phyloP scores from a whole-genome alignment of 345 rosid species.

The Brassica rapa region DNA sequence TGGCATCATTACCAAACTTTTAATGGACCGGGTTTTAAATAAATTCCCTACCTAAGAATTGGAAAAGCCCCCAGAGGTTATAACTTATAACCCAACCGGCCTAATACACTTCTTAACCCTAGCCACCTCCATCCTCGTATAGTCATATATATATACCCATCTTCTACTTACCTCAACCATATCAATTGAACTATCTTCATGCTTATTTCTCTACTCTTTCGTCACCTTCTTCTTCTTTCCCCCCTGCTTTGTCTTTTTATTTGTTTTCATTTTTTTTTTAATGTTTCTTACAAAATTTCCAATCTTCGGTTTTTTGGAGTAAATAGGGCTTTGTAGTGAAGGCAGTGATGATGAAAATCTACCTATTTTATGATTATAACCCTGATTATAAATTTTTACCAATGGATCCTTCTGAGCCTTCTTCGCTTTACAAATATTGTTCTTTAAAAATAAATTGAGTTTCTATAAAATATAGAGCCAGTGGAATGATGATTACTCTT shows the following conservation, averaged over 20 bases:
- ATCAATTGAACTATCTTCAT: neutral
- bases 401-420: conserved; percentile 50
- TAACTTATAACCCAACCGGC: too few species aligned
- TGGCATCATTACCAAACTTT: neutral
- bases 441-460: too few species aligned
- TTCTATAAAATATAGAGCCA: conserved; percentile 1
- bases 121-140: too few species aligned
- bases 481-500: conserved; percentile 30
- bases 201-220: neutral
- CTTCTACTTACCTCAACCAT: too few species aligned
- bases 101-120: too few species aligned
- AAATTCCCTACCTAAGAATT: too few species aligned
- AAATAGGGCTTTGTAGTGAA: neutral
- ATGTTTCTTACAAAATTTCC: neutral
- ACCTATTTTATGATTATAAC: conserved; percentile 40
- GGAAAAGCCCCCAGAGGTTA: too few species aligned
- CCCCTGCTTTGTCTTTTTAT: too few species aligned
- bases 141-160: too few species aligned
- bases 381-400: conserved; percentile 42
- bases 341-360: conserved; percentile 44
- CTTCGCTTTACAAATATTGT: conserved; percentile 12
- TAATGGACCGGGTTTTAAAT: too few species aligned
- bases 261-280: neutral
- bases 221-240: neutral
- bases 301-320: neutral